phyloP scores from a whole-genome alignment of 225 moss, liverwort and hornwort species.

The Antitrichia curtipendula region DNA sequence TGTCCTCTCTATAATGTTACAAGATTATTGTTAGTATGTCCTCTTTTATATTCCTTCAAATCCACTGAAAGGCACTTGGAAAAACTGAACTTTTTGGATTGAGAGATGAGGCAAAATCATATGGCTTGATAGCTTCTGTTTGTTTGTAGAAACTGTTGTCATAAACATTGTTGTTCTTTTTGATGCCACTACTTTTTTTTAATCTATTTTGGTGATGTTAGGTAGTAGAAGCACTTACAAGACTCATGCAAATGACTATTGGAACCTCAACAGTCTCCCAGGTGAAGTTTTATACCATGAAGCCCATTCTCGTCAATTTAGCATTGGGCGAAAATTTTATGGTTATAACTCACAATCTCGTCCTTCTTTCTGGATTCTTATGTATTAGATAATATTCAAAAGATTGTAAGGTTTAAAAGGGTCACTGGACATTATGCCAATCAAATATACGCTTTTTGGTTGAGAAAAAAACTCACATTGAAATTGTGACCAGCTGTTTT shows the following conservation, averaged over 20 bases:
- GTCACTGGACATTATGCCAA: background rate
- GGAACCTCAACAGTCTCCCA: constrained; percentile 73
- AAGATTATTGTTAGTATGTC: too few relatives aligned
- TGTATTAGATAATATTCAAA: background rate
- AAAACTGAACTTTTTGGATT: too few relatives aligned
- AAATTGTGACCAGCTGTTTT: too few relatives aligned
- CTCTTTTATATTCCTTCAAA: background rate
- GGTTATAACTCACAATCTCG: background rate
- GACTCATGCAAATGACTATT: constrained; percentile 63
- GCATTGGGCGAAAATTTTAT: too few relatives aligned
- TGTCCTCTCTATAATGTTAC: background rate
- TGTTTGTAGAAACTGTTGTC: background rate
- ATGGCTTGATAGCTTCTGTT: background rate
- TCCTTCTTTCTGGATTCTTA: background rate
- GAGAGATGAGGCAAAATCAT: background rate
- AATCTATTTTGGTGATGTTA: background rate
- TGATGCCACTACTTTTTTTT: background rate
- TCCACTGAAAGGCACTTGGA: too few relatives aligned
- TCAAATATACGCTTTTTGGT: background rate
- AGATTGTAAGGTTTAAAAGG: background rate
- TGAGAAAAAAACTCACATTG: background rate
- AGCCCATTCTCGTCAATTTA: background rate
- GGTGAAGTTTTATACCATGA: background rate
- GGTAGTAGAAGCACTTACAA: constrained; percentile 60
- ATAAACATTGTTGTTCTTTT: background rate